Evolutionary conservation across 2,329 filamentous ascomycete species (phyloP).

Genomic region (Pestalotiopsis sp.): DNA sequence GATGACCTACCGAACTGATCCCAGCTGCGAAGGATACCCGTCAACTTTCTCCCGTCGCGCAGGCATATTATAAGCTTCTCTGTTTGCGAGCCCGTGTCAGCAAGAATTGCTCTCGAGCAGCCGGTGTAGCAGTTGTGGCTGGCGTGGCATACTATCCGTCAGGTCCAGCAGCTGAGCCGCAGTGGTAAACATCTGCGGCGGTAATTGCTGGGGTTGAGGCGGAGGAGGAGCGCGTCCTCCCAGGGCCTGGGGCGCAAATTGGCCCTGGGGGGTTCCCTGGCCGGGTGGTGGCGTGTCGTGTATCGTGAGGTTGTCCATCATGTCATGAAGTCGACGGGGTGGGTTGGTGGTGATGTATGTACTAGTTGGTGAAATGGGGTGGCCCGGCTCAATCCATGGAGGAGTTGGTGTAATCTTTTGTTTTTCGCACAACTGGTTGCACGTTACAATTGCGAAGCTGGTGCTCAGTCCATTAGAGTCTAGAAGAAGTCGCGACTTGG

Average conservation of each 20-base stretch:
- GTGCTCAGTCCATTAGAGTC: slow-evolving; percentile 4
- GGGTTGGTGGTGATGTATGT: not conserved
- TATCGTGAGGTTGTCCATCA: slow-evolving; percentile 58
- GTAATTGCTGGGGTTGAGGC: slow-evolving; percentile 65
- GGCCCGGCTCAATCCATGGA: slow-evolving; percentile 18
- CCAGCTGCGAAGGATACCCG: slow-evolving; percentile 92
- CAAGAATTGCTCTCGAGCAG: slow-evolving; percentile 6
- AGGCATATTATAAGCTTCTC: slow-evolving; percentile 94
- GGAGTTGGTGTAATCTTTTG: not conserved
- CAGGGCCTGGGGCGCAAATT: slow-evolving; percentile 25
- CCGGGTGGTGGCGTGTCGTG: slow-evolving; percentile 49
- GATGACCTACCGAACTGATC: slow-evolving; percentile 85
- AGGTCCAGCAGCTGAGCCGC: slow-evolving; percentile 93
- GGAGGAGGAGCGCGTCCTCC: slow-evolving; percentile 32
- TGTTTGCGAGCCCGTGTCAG: slow-evolving; percentile 44
- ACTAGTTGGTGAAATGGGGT: slow-evolving; percentile 7
- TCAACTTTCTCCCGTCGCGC: slow-evolving; percentile 90
- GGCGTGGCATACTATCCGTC: slow-evolving; percentile 80
- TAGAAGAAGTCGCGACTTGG: not conserved
- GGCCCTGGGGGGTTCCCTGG: slow-evolving; percentile 25
- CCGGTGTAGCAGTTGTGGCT: not conserved
- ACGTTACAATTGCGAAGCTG: not conserved
- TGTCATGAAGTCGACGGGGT: slow-evolving; percentile 25
- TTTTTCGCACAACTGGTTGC: not conserved
- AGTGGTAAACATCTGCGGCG: slow-evolving; percentile 98